Conservation (phyloP, 2,329 filamentous ascomycete genomes). For the Ophiostoma sp. region DNA sequence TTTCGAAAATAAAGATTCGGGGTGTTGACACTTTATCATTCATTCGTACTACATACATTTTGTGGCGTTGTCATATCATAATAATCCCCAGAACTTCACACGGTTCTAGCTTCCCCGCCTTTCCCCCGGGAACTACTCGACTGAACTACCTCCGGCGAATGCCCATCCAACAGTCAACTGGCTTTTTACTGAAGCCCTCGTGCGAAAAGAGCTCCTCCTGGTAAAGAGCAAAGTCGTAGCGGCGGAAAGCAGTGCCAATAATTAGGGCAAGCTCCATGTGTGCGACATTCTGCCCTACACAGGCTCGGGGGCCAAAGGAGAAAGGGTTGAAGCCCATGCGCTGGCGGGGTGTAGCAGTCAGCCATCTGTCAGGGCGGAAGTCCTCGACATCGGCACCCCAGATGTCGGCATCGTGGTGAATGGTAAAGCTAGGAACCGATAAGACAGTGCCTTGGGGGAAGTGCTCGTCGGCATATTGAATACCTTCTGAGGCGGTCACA, state of each 20-base stretch:
- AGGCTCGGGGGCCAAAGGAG: constrained; percentile 25
- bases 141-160: constrained; percentile 17
- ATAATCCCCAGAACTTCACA: not conserved
- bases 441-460: constrained; percentile 25
- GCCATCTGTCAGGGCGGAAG: constrained; percentile 30
- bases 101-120: not conserved
- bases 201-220: constrained; percentile 21
- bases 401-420: constrained; percentile 27
- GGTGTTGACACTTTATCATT: not conserved
- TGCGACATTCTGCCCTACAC: constrained; percentile 26
- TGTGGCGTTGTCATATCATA: not conserved
- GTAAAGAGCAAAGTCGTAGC: constrained; percentile 24
- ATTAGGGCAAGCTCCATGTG: constrained; percentile 26
- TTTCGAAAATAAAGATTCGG: not conserved
- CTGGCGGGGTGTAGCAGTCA: constrained; percentile 25
- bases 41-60: not conserved
- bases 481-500: constrained; percentile 23
- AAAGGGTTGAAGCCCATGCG: constrained; percentile 25
- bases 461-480: constrained; percentile 17
- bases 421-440: constrained; percentile 23
- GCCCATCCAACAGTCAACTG: constrained; percentile 23
- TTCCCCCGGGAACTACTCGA: not conserved
- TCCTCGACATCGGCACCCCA: constrained; percentile 32
- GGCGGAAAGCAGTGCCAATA: constrained; percentile 24
- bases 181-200: constrained; percentile 26